Base-by-base conservation (phyloP, 169 alveolate species). In the Plasmodium reichenowi region DNA sequence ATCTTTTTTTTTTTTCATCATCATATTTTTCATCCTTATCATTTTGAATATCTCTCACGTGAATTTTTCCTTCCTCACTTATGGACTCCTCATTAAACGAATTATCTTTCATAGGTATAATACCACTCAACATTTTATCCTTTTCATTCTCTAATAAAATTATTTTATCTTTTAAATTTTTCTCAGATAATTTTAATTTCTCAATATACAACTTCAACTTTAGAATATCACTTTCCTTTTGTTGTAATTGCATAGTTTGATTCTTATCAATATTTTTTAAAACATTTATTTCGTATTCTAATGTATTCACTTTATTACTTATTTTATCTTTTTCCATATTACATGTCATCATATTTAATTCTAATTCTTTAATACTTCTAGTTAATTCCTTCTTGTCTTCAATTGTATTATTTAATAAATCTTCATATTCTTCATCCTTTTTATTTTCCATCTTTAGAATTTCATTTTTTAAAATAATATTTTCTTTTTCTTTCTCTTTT, bases 401-500 rank as follows among this genome's bases (percentile, higher is more conserved):
- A 24, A 80, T 67, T 0, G 90, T 67, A 6, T 66, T 72, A 17
- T 66, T 80, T 29, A 80, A 60, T 17, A 80, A 48, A 12, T 56
- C 32, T 24, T 80, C 90, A 26, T 52, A 80, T 67, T 80, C 90
- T 29, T 80, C 90, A 80, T 80, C 90, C n/a, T 62, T 56, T 10
- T 17, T 15, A 15, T 67, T 68, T 47, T 80, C 90, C 48, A 56
- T 52, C 58, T 68, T 80, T 48, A 80, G 4, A 5, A 80, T 38
- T 66, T 80, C 90, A 7, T 68, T 80, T 68, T 80, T 80, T 56
- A 80, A 48, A 20, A 80, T 26, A 29, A 48, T 26, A 3, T 67
- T 80, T 66, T 80, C 90, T 0, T 56, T 71, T 43, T 80, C 90
- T 20, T 60, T 80, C 24, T 66, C 90, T 38, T 80, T 80, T 48